Evolutionary conservation across 225 moss, liverwort and hornwort species (phyloP), one percentile per base, ranked within the genome.

Genomic region (Neckera pumila): DNA sequence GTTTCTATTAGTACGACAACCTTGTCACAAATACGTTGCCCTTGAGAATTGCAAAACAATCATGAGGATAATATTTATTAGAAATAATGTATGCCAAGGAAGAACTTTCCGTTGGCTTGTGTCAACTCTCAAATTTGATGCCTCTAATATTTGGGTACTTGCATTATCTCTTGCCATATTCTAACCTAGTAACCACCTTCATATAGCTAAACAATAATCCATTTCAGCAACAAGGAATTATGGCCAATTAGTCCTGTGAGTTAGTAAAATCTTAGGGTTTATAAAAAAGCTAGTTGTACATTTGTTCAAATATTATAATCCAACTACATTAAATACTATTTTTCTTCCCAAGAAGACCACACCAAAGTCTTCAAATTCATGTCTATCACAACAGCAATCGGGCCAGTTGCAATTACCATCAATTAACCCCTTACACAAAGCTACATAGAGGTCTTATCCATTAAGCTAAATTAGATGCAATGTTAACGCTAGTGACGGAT

Each of bases 231-330:
- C 16, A 16, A 43, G 9, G 9, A 72, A 1, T 27, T 42, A 72
- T 27, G 9, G 16, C 4, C 0, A 25, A 17, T 4, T 1, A 27
- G 9, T 43, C 1, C 0, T 0, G 1, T 9, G 5, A 27, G 4
- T 27, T 27, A 27, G 1, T 71, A 1, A 42, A 71, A 71, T 3
- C 13, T 42, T 0, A 15, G 1, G 1, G 5, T 26, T 9, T 15
- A 71, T 42, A n/a, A 1, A 3, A 71, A 42, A 71, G 5, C 4
- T 25, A 40, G 7, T 3, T 71, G 0, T 26, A 42, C 13, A 42
- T 70, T n/a, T 4, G 38, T 38, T 2, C 23, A 13, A 67, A 38
- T 38, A 7, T 38, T 1, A n/a, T 21, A 67, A 67, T n/a, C 2
- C 2, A 3, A 23, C 2, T 69, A 23, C 8, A n/a, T n/a, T n/a